These are phyloP conservation scores for Leonotis leonurus DNA, from an alignment of 257 asterid genomes.

Conservation along the genomic window DNA sequence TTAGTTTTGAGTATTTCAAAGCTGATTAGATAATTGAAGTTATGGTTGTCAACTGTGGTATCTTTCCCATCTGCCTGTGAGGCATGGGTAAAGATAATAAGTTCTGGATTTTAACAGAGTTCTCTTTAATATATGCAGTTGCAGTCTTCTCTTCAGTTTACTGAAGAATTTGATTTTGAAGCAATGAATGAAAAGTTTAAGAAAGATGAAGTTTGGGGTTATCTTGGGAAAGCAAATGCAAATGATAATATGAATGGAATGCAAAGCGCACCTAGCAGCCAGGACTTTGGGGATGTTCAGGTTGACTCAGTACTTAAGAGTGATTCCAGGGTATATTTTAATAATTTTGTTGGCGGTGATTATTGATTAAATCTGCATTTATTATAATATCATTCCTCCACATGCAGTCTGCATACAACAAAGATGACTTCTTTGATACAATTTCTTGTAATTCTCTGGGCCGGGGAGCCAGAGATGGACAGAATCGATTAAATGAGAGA, in stretches of 20 bases:
- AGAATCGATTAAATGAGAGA: conserved; percentile 33
- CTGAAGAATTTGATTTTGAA: conserved; percentile 68
- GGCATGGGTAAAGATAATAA: neutral
- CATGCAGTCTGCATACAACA: conserved; percentile 72
- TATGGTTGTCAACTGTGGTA: neutral
- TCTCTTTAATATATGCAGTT: conserved; percentile 23
- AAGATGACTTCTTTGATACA: conserved; percentile 73
- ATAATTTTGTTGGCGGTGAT: neutral
- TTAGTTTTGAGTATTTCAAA: neutral
- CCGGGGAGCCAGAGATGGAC: conserved; percentile 52
- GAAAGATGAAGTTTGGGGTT: conserved; percentile 78
- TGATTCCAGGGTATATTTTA: conserved; percentile 45
- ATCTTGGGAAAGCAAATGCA: conserved; percentile 56
- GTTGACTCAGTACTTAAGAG: conserved; percentile 28
- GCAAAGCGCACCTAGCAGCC: conserved; percentile 21
- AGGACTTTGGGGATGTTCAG: conserved; percentile 21
- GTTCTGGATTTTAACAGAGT: neutral
- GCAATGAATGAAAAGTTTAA: conserved; percentile 84
- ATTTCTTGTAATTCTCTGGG: conserved; percentile 52
- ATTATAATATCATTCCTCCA: conserved; percentile 1
- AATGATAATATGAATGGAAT: conserved; percentile 27
- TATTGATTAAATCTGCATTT: neutral
- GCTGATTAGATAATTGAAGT: neutral
- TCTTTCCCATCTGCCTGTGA: neutral
- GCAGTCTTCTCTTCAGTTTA: conserved; percentile 29